Evolutionary conservation across 2,329 filamentous ascomycete species (phyloP), one percentile per base, ranked within the genome.

Genomic region (Pezicula rhizophila): DNA sequence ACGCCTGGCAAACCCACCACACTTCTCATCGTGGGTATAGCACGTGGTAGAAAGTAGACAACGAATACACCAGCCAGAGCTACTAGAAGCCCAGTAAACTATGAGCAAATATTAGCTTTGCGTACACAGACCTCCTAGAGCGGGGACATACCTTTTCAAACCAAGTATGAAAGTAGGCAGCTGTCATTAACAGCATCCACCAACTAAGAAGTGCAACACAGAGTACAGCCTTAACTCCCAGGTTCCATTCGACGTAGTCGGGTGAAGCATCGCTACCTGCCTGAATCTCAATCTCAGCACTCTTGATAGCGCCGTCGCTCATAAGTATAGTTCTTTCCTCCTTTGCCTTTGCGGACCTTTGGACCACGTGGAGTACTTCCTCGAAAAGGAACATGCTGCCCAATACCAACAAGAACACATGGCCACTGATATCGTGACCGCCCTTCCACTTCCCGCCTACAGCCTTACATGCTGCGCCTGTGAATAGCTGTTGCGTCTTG

Each of bases 171-270:
- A 99, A 99, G 75, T 92, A 99, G 35, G 95, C 91, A 2, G 91
- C 91, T 37, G 93, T 99, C 93, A 99, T 99, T 52, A 97, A 75
- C 65, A 99, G 69, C 93, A 99, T 99, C 89, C 93, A 97, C 73
- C 84, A 79, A 63, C 85, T 89, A 63, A 96, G 61, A 0, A 69
- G 82, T 15, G 86, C 77, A 23, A 96, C 80, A 0, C 63, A 76
- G 20, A 77, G 69, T 54, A 83, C 78, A 56, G 85, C 70, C 74
- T 80, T 72, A 58, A 70, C 69, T 8, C 76, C 69, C 45, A 77
- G 56, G 3, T 75, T 71, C 49, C 79, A 65, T 34, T 55, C 51
- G 33, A 41, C 37, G 50, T 50, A 23, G 45, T 53, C n/a, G 49
- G 34, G 33, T 31, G 48, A 43, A 35, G 52, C 42, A 46, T 54